Evolutionary conservation across 257 asterid genomes (phyloP).

Genomic region (Nicotiana sylvestris): DNA sequence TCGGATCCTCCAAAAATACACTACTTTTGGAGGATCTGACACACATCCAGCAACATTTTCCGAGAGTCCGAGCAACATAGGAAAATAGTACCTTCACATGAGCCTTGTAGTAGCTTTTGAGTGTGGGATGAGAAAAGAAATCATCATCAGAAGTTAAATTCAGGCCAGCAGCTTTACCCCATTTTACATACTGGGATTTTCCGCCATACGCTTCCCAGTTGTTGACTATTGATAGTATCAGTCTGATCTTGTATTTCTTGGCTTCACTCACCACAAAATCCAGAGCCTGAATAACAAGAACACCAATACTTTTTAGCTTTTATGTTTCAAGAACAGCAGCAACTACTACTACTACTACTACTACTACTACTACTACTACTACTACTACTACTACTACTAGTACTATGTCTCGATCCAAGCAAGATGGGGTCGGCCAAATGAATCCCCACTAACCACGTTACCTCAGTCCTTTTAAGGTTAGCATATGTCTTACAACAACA

Average conservation of each 20-base stretch:
- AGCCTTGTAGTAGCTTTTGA: slow-evolving; percentile 68
- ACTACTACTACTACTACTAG: background rate
- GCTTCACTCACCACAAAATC: slow-evolving; percentile 94
- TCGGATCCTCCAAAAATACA: too few relatives aligned
- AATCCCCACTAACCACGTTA: background rate
- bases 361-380: background rate
- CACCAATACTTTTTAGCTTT: background rate
- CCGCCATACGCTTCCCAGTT: slow-evolving; percentile 98
- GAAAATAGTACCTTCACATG: slow-evolving; percentile 50
- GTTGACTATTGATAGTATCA: slow-evolving; percentile 71
- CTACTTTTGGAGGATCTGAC: too few relatives aligned
- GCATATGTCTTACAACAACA: background rate
- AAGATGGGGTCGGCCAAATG: background rate
- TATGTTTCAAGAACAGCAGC: background rate
- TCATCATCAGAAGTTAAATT: slow-evolving; percentile 85
- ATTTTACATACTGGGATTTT: slow-evolving; percentile 85
- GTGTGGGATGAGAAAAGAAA: slow-evolving; percentile 74
- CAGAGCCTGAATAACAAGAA: slow-evolving; percentile 48
- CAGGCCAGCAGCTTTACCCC: slow-evolving; percentile 88
- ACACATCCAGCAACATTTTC: too few relatives aligned
- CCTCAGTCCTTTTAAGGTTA: background rate
- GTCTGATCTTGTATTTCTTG: slow-evolving; percentile 68
- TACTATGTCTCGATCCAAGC: background rate
- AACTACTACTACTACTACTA: background rate
- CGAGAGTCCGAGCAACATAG: too few relatives aligned